These are phyloP conservation scores for Isoetes taiwanensis DNA, from an alignment of 75 land plant species.

Conservation along the genomic window DNA sequence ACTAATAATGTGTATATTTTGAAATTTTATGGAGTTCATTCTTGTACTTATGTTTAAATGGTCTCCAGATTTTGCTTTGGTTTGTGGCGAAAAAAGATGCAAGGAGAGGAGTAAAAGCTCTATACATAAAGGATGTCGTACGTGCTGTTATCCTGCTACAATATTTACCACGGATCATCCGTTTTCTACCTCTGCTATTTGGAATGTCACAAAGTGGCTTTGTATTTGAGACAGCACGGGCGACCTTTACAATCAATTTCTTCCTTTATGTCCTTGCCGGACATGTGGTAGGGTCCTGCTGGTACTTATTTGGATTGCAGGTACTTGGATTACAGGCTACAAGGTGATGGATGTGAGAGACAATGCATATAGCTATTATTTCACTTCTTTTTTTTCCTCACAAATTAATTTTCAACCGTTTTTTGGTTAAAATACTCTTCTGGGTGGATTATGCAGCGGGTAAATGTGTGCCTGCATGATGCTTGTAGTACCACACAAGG, in stretches of 20 bases:
- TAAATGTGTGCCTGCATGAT: background rate
- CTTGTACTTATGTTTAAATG: too few species aligned
- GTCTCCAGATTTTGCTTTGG: background rate
- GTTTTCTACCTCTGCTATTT: background rate
- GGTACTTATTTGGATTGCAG: constrained; percentile 5
- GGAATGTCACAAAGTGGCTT: background rate
- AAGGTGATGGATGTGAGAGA: too few species aligned
- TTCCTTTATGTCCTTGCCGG: constrained; percentile 3
- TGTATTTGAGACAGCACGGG: constrained; percentile 3
- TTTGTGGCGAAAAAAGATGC: background rate
- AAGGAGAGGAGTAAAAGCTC: background rate
- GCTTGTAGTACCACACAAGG: background rate
- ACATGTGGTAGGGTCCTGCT: constrained; percentile 5
- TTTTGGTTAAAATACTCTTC: too few species aligned
- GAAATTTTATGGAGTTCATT: too few species aligned
- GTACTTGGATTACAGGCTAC: too few species aligned
- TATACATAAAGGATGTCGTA: background rate
- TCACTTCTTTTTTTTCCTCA: background rate
- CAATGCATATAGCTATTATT: background rate
- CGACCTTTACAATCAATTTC: constrained; percentile 1
- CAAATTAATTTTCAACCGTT: too few species aligned
- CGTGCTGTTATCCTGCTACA: background rate
- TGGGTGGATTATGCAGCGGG: background rate
- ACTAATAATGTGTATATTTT: too few species aligned
- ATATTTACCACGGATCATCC: background rate